Evolutionary conservation across 2,329 filamentous ascomycete species (phyloP), one percentile per base, ranked within the genome.

Genomic region (Fusarium annulatum): DNA sequence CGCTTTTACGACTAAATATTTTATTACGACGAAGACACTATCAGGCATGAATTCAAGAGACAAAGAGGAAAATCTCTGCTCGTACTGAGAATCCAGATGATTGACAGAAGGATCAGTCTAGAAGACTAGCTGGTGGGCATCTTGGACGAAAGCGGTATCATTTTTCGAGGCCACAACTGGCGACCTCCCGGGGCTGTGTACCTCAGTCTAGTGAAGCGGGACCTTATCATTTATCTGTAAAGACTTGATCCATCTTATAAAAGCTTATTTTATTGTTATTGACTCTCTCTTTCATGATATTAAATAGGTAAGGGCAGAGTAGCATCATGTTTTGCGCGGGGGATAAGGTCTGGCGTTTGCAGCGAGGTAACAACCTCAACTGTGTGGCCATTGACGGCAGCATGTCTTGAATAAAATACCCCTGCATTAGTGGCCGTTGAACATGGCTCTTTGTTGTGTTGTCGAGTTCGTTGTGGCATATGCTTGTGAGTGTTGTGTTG

Each of bases 131-230:
- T 46, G 28, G 61, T 56, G 28, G 33, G 52, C 67, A 61, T 38
- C 36, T 46, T 63, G 12, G 52, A 63, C 57, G 46, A 51, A 71
- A 71, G 42, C 21, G 62, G 67, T 43, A 67, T 62, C 51, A 71
- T 71, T 53, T 41, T 71, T 67, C 69, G 57, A 67, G 41, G 23
- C 11, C 55, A 38, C 23, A 41, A 36, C 55, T 62, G 67, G 43
- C 45, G 57, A 62, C 46, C 36, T 57, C 43, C 30, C 4, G 42
- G 42, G 66, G 48, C 64, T 68, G 34, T 53, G 38, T 59, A 60
- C 28, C n/a, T 42, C 23, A 21, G 30, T 48, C 15, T 19, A 43
- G 26, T 36, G 18, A 30, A 38, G 14, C 19, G 28, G 10, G 21
- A 60, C 38, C 42, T 10, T 21, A 51, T 51, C 19, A 51, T 28